These are phyloP conservation scores for Apostasia ramifera DNA, from an alignment of 106 monocot species.

Conservation along the genomic window DNA sequence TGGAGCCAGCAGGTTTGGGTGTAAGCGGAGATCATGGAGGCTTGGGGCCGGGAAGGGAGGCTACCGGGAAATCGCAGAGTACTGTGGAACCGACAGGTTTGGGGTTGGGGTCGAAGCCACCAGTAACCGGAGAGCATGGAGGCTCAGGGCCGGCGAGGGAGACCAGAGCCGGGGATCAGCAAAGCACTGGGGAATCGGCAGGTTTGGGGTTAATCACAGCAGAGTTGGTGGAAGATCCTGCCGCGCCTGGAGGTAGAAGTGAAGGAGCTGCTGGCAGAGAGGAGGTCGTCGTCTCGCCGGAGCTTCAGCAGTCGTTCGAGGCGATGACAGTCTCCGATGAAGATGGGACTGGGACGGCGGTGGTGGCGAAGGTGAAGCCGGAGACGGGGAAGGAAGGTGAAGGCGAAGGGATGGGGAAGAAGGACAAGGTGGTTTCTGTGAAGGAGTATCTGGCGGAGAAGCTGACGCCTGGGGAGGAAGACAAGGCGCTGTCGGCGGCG, in stretches of 20 bases:
- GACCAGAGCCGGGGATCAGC: not conserved
- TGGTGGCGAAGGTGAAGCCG: constrained; percentile 11
- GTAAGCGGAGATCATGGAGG: not conserved
- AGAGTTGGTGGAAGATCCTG: constrained; percentile 20
- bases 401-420: not conserved
- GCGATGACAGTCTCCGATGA: constrained; percentile 30
- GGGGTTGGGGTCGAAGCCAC: not conserved
- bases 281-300: constrained; percentile 13
- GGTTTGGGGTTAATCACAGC: constrained; percentile 2
- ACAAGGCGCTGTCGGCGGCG: constrained; percentile 37
- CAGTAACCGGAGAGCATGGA: not conserved
- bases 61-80: not conserved
- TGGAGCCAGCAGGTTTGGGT: not conserved
- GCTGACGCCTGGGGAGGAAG: constrained; percentile 48
- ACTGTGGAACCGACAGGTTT: not conserved
- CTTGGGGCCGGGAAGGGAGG: not conserved
- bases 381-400: not conserved
- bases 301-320: constrained; percentile 22
- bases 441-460: constrained; percentile 40
- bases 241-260: constrained; percentile 10
- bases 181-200: not conserved
- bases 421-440: constrained; percentile 19
- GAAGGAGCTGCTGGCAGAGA: constrained; percentile 22
- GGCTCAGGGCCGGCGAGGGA: not conserved
- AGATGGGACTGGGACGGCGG: constrained; percentile 18